Conservation (phyloP, 805 yeast species). For the Blastobotrys muscicola region DNA sequence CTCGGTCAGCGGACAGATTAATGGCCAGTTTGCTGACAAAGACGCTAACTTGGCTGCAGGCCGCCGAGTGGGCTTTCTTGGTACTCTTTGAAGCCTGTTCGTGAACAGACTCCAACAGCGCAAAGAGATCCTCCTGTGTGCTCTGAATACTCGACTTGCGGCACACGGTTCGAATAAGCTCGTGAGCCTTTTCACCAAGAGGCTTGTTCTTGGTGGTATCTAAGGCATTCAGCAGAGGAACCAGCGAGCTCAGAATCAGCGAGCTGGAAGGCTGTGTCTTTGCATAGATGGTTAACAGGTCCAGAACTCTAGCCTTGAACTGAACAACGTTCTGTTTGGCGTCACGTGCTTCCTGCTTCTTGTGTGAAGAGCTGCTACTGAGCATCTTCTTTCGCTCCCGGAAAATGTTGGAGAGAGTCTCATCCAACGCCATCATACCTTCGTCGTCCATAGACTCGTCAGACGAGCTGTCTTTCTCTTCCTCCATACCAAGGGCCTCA, state of each 20-base stretch:
- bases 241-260: conserved; percentile 36
- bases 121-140: conserved; percentile 9
- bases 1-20: conserved; percentile 26
- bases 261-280: conserved; percentile 34
- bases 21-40: conserved; percentile 52
- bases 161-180: conserved; percentile 51
- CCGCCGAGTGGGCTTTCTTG: conserved; percentile 41
- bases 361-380: conserved; percentile 7
- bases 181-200: conserved; percentile 67
- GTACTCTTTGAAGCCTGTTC: conserved; percentile 34
- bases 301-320: conserved; percentile 71
- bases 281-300: conserved; percentile 57
- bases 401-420: conserved; percentile 72
- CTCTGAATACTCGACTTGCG: conserved; percentile 34
- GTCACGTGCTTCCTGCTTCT: conserved; percentile 58
- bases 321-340: conserved; percentile 73
- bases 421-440: conserved; percentile 91
- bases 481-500: background rate
- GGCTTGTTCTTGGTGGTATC: conserved; percentile 58
- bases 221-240: conserved; percentile 53
- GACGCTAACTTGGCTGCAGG: conserved; percentile 59
- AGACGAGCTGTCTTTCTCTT: conserved; percentile 26
- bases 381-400: conserved; percentile 69
- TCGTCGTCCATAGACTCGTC: conserved; percentile 85
- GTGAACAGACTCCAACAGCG: conserved; percentile 26